Evolutionary conservation across 2,329 filamentous ascomycete genomes (phyloP).

Genomic region (Botrytis paeoniae): DNA sequence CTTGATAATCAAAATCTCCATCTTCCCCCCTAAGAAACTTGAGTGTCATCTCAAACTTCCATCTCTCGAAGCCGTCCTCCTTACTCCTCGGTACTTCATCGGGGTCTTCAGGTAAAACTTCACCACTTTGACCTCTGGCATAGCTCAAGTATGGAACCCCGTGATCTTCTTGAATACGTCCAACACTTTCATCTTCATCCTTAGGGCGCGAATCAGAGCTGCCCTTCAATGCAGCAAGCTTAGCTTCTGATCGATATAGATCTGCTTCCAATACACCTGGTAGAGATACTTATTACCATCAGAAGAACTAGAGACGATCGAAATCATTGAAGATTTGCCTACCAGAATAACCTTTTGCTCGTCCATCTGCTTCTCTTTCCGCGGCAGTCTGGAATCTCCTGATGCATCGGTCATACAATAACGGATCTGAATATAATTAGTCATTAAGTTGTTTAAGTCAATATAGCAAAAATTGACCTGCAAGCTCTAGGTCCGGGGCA

Average conservation of each 20-base stretch:
- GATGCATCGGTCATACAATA: conserved; percentile 39
- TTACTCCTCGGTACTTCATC: conserved; percentile 36
- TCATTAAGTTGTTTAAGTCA: background rate
- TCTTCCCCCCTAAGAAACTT: conserved; percentile 38
- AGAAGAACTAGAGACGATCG: background rate
- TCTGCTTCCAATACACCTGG: conserved; percentile 37
- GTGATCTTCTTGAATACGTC: conserved; percentile 12
- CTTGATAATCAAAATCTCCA: conserved; percentile 37
- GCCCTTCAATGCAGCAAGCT: conserved; percentile 34
- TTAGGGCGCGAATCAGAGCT: conserved; percentile 15
- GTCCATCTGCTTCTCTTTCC: conserved; percentile 39
- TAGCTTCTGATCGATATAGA: conserved; percentile 38
- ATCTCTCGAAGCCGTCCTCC: conserved; percentile 38
- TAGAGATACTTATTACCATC: background rate
- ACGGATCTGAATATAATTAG: conserved; percentile 35
- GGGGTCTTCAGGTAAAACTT: conserved; percentile 35
- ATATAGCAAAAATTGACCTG: conserved; percentile 28
- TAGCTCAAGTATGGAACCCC: conserved; percentile 32
- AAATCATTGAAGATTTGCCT: background rate
- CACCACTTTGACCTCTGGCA: conserved; percentile 29
- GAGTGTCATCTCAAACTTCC: conserved; percentile 39
- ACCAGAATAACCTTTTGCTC: conserved; percentile 39
- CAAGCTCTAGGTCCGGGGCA: conserved; percentile 37
- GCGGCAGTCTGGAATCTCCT: conserved; percentile 37
- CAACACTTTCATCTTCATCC: background rate